Conservation (phyloP, 495 filamentous ascomycete species). For the Tuber calosporum region DNA sequence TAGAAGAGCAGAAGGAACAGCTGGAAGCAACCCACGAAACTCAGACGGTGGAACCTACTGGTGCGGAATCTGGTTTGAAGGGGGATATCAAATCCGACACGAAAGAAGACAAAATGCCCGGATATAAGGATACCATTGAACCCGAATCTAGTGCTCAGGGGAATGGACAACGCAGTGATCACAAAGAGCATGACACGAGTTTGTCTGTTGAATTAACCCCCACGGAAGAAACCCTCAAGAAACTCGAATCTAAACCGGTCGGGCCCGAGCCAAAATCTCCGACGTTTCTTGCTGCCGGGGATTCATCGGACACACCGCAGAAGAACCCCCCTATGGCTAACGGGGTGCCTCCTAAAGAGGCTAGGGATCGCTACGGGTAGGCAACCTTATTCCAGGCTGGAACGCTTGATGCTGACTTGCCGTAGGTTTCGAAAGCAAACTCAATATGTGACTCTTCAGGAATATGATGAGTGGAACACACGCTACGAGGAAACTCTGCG, state of each 20-base stretch:
- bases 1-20: conserved; percentile 19
- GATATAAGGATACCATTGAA: background rate
- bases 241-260: background rate
- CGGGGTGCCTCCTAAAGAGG: conserved; percentile 41
- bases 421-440: conserved; percentile 90
- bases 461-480: conserved; percentile 76
- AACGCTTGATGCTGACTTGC: conserved; percentile 45
- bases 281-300: background rate
- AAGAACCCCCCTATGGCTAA: conserved; percentile 19
- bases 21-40: conserved; percentile 5
- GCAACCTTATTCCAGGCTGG: conserved; percentile 42
- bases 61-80: background rate
- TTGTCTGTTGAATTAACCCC: background rate
- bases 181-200: background rate
- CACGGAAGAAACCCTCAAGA: background rate
- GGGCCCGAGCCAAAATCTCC: background rate
- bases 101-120: conserved; percentile 11
- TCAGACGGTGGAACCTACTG: background rate
- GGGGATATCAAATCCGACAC: background rate
- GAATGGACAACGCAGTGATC: background rate
- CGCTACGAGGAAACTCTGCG: conserved; percentile 62
- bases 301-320: conserved; percentile 29
- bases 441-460: conserved; percentile 62
- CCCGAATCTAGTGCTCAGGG: background rate
- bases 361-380: conserved; percentile 47